Percentiles rank a stretch among this genome's conserved stretches.
These are phyloP conservation scores for Penicillium polonicum DNA, from an alignment of 2,329 filamentous ascomycete species.

Conservation along the genomic window DNA sequence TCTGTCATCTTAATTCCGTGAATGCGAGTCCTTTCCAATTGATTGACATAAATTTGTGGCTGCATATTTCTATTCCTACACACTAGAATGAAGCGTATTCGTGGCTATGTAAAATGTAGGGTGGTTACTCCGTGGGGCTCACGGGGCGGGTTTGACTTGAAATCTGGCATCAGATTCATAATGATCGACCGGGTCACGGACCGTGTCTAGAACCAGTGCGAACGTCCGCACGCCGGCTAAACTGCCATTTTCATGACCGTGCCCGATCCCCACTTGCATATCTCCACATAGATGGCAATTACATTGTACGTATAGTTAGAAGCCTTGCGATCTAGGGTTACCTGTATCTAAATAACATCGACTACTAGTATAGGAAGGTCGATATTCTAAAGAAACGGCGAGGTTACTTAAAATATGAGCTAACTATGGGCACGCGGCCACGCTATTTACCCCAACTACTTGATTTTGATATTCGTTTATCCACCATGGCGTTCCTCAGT, in stretches of 20 bases:
- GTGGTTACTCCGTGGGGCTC: not conserved
- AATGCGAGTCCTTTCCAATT: not conserved
- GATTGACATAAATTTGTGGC: not conserved
- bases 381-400: too few relatives aligned
- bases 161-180: not conserved
- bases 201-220: not conserved
- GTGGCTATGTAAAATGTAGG: not conserved
- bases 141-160: not conserved
- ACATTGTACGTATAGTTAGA: not conserved
- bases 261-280: not conserved
- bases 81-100: not conserved
- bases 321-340: too few relatives aligned
- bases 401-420: too few relatives aligned
- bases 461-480: too few relatives aligned
- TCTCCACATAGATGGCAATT: not conserved
- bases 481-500: too few relatives aligned
- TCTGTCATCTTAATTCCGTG: not conserved
- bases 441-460: too few relatives aligned
- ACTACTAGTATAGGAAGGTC: too few relatives aligned
- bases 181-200: conserved; percentile 8
- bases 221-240: not conserved
- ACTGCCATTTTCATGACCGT: not conserved
- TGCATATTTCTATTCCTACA: not conserved
- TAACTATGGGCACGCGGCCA: too few relatives aligned
- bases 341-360: too few relatives aligned